Percentiles rank a stretch among this genome's conserved stretches.
These are phyloP conservation scores for Cupressus sempervirens DNA, from an alignment of 75 land plant species.

Conservation along the genomic window DNA sequence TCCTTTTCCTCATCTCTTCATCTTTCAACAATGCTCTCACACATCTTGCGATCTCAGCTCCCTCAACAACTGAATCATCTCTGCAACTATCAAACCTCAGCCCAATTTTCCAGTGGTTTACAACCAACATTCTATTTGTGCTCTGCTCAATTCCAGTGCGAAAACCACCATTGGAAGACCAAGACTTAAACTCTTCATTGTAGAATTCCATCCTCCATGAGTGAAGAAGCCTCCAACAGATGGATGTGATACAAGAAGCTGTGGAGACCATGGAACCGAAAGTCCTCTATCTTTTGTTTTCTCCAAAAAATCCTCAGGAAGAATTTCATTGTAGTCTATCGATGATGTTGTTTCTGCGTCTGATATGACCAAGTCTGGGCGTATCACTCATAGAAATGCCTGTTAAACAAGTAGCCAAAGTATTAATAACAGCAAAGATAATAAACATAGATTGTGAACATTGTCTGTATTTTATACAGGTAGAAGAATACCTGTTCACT, in stretches of 20 bases:
- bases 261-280: background rate
- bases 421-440: no score
- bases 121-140: background rate
- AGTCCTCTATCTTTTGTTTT: background rate
- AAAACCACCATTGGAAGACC: slow-evolving; percentile 4
- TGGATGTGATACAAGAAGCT: slow-evolving; percentile 11
- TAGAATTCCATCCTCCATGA: slow-evolving; percentile 17
- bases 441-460: no score
- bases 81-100: background rate
- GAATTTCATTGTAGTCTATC: background rate
- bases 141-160: background rate
- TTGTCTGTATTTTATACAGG: no score
- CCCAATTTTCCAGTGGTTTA: background rate
- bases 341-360: slow-evolving; percentile 9
- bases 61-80: background rate
- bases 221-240: slow-evolving; percentile 13
- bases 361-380: background rate
- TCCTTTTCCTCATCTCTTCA: slow-evolving; percentile 2
- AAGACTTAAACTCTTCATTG: slow-evolving; percentile 5
- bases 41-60: background rate
- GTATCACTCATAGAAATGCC: slow-evolving; percentile 18
- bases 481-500: background rate
- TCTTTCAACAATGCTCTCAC: background rate
- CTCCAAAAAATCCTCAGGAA: background rate
- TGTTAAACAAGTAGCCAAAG: slow-evolving; percentile 2